Conservation (phyloP, 371 early-diverging fungal species). For the Amoeboaphelidium protococcarum region DNA sequence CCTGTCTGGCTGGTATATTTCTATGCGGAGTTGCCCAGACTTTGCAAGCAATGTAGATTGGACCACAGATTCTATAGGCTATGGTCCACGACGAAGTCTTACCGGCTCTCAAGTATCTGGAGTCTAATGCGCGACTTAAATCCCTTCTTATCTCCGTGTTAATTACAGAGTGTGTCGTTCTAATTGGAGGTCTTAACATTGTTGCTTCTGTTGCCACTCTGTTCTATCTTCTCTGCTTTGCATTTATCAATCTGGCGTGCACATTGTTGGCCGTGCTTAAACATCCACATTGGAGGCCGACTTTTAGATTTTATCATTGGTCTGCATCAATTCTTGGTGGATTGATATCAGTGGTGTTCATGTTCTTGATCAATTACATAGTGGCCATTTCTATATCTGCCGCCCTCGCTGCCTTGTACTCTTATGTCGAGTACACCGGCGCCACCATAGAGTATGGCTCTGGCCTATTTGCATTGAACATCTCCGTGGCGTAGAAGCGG, state of each 20-base stretch:
- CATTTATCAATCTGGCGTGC: constrained; percentile 6
- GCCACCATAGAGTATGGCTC: constrained; percentile 10
- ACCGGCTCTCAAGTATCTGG: constrained; percentile 3
- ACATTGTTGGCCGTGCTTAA: constrained; percentile 7
- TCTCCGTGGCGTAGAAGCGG: constrained; percentile 11
- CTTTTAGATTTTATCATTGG: constrained; percentile 12
- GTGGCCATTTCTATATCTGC: constrained; percentile 3
- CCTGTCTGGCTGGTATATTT: constrained; percentile 5
- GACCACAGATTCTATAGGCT: constrained; percentile 5
- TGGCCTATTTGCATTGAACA: constrained; percentile 5
- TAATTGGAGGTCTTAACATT: constrained; percentile 6
- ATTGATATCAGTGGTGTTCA: constrained; percentile 4
- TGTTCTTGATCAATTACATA: constrained; percentile 9
- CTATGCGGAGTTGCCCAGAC: constrained; percentile 5
- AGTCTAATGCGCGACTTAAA: constrained; percentile 1
- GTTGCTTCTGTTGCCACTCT: constrained; percentile 6
- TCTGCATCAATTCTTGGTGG: constrained; percentile 5
- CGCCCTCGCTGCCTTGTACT: constrained; percentile 3
- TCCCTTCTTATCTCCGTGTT: constrained; percentile 4
- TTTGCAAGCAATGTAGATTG: constrained; percentile 6
- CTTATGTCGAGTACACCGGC: constrained; percentile 8
- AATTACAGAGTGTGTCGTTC: constrained; percentile 4
- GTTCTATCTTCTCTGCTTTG: constrained; percentile 7
- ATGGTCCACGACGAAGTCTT: constrained; percentile 9
- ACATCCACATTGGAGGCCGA: constrained; percentile 11